phyloP scores from a whole-genome alignment of 352 stramenopile species.

The Pythium graminicola region DNA sequence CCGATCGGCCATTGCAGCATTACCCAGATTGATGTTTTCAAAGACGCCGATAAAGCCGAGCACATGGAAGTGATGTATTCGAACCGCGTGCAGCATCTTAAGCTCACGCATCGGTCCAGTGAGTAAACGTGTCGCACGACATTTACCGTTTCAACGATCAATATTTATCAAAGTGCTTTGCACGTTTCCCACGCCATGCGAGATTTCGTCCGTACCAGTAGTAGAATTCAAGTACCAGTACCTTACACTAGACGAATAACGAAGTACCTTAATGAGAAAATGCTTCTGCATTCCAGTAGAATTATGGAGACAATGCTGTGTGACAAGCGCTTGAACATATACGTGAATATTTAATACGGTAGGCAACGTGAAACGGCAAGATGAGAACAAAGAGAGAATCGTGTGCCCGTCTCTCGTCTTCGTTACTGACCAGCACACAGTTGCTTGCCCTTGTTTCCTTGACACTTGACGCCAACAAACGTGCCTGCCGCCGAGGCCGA shows the following conservation, averaged over 20 bases:
- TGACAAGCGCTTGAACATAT: too few species aligned
- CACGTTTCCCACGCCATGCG: too few species aligned
- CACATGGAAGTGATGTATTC: constrained; percentile 43
- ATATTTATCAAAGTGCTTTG: constrained; percentile 24
- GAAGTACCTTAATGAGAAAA: too few species aligned
- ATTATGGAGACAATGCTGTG: too few species aligned
- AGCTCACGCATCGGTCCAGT: constrained; percentile 65
- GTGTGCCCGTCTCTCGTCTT: too few species aligned
- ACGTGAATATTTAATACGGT: too few species aligned
- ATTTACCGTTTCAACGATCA: neutral
- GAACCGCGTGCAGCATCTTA: constrained; percentile 64
- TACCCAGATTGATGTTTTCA: constrained; percentile 55
- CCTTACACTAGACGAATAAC: neutral
- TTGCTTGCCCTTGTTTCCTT: constrained; percentile 10
- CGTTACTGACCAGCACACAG: too few species aligned
- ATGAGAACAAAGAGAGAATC: neutral
- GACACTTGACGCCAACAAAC: constrained; percentile 39
- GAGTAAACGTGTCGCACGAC: constrained; percentile 31
- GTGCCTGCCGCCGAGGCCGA: constrained; percentile 32
- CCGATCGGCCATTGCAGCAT: constrained; percentile 71
- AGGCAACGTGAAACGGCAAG: too few species aligned
- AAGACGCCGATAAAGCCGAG: constrained; percentile 28
- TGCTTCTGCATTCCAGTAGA: too few species aligned
- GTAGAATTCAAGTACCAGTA: neutral
- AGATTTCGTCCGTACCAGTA: too few species aligned